Percentiles rank a stretch among this genome's conserved stretches.
phyloP scores from a whole-genome alignment of 2,329 filamentous ascomycete genomes.

The Alternaria sp. region DNA sequence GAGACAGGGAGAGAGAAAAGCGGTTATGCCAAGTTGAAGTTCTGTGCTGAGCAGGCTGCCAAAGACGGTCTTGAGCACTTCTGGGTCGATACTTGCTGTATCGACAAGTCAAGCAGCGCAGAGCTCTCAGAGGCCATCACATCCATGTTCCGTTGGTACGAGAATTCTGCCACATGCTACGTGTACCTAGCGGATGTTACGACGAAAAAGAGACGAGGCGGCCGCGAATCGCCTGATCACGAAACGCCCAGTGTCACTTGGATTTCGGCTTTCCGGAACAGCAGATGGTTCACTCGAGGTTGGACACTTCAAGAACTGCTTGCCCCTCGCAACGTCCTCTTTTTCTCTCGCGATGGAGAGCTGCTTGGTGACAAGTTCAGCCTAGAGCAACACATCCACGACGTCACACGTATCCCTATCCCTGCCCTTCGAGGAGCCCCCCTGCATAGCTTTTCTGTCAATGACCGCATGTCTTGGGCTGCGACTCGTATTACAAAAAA shows the following conservation, averaged over 20 bases:
- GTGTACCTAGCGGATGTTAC: slow-evolving; percentile 13
- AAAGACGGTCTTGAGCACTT: slow-evolving; percentile 5
- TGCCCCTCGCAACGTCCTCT: neutral
- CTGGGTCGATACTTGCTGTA: slow-evolving; percentile 16
- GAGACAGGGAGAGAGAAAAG: neutral
- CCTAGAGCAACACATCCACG: neutral
- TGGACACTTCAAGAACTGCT: slow-evolving; percentile 18
- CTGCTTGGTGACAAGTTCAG: neutral
- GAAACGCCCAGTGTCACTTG: neutral
- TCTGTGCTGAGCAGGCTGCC: neutral
- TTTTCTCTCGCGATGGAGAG: slow-evolving; percentile 1
- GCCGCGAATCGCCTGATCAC: neutral
- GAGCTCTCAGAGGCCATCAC: slow-evolving; percentile 12
- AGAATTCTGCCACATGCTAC: slow-evolving; percentile 5
- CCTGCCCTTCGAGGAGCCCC: neutral
- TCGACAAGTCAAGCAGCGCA: neutral
- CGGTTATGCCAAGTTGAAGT: neutral
- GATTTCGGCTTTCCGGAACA: slow-evolving; percentile 2
- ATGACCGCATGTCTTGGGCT: neutral
- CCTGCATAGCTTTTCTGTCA: neutral
- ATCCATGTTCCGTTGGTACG: slow-evolving; percentile 13
- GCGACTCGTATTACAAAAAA: neutral
- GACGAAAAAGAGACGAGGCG: neutral
- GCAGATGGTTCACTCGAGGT: slow-evolving; percentile 12
- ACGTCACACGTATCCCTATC: neutral